Evolutionary conservation across 1,284 basidiomycete genomes (phyloP).

Genomic region (Marasmius sp.): DNA sequence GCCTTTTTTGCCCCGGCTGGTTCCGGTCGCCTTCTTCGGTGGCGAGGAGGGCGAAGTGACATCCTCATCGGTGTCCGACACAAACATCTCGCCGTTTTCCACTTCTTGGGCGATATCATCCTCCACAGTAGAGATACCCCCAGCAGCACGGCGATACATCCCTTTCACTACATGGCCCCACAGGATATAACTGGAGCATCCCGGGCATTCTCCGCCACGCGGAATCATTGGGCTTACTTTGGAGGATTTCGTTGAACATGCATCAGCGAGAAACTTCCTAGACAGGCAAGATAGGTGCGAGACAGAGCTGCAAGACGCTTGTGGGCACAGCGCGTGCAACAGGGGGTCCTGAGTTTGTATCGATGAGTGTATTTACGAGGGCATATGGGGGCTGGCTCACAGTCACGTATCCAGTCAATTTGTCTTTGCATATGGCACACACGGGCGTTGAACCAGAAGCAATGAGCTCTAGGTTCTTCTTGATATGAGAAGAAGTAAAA

Average conservation of each 20-base stretch:
- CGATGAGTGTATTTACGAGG: constrained; percentile 2
- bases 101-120: constrained; percentile 29
- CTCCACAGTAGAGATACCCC: constrained; percentile 28
- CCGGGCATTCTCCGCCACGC: constrained; percentile 57
- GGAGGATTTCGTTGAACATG: constrained; percentile 18
- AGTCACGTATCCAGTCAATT: constrained; percentile 38
- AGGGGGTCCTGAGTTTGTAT: constrained; percentile 52
- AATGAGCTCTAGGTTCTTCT: constrained; percentile 48
- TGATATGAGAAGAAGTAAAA: constrained; percentile 56
- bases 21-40: background rate
- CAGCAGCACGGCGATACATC: constrained; percentile 58
- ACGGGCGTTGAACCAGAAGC: constrained; percentile 27
- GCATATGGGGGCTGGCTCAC: constrained; percentile 36
- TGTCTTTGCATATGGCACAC: constrained; percentile 56
- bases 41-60: constrained; percentile 3
- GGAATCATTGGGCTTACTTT: constrained; percentile 51
- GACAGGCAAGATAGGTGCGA: constrained; percentile 77
- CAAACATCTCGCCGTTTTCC: constrained; percentile 20
- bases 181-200: constrained; percentile 53
- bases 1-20: constrained; percentile 1
- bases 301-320: constrained; percentile 46
- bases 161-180: constrained; percentile 79
- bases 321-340: constrained; percentile 46
- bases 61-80: constrained; percentile 17
- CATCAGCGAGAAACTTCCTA: constrained; percentile 44